Evolutionary conservation across 2,329 filamentous ascomycete species (phyloP).

Genomic region (Ophiocordyceps camponoti-floridani): DNA sequence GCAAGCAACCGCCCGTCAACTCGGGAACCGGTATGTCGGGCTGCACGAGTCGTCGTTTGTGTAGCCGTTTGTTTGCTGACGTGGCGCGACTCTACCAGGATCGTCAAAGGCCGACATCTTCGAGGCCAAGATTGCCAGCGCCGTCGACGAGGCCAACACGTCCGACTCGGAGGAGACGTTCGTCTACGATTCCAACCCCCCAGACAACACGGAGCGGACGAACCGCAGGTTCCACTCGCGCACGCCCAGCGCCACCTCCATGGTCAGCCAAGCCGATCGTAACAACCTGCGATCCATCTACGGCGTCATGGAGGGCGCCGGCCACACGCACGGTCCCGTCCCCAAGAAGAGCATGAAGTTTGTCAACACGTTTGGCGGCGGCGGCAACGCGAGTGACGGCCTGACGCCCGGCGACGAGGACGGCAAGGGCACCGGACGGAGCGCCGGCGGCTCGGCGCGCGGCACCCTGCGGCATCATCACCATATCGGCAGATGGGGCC

Average conservation of each 20-base stretch:
- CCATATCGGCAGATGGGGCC: conserved; percentile 53
- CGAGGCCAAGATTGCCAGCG: conserved; percentile 88
- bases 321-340: conserved; percentile 11
- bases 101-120: conserved; percentile 97
- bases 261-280: conserved; percentile 49
- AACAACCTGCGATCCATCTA: conserved; percentile 46
- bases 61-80: background rate
- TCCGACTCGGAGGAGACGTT: conserved; percentile 98
- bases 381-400: conserved; percentile 34
- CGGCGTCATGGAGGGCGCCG: conserved; percentile 42
- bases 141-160: conserved; percentile 88
- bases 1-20: conserved; percentile 57
- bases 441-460: conserved; percentile 41
- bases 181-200: conserved; percentile 95
- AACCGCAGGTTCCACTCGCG: conserved; percentile 76
- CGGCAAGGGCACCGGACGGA: conserved; percentile 43
- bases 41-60: background rate
- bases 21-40: conserved; percentile 50
- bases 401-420: conserved; percentile 44
- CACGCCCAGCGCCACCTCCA: conserved; percentile 84
- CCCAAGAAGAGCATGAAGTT: conserved; percentile 93
- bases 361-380: conserved; percentile 57
- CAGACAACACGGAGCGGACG: conserved; percentile 38
- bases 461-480: conserved; percentile 63
- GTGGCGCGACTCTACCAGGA: conserved; percentile 26